Evolutionary conservation across 2,329 filamentous ascomycete genomes (phyloP), one percentile per base, ranked within the genome.

Genomic region (Arthrobotrys sphaeroides): DNA sequence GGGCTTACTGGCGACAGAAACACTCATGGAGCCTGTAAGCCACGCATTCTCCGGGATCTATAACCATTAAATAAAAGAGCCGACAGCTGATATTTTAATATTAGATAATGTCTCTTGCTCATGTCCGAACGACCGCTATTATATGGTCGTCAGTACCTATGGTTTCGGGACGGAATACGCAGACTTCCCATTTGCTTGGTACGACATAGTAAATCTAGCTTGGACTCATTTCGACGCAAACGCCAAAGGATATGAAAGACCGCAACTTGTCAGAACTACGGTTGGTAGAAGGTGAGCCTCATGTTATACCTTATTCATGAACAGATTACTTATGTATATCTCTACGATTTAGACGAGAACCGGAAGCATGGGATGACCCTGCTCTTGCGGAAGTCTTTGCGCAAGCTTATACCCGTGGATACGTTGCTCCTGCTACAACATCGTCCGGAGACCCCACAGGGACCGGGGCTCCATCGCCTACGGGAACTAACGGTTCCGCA

Each of bases 101-200:
- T 31, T 36, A 64, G 67, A 72, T 24, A 72, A 72, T 10, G 67
- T 72, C 18, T 72, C 67, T 20, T 72, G 67, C 22, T 40, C 67
- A 9, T 62, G 60, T 28, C 67, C 67, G 12, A 64, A 64, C 13
- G 42, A 72, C 20, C 43, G 33, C 12, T 72, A 72, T 16, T 72
- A 38, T 40, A 72, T 72, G 67, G 67, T 72, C 9, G 57, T 62
- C 20, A 64, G 67, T 16, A 72, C 67, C 9, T 60, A 72, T 36
- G 67, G 57, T 2, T 72, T 62, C 28, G 67, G 67, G 12, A 16
- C 40, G 13, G 33, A 62, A 24, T 47, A 62, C 47, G 43, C 67
- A 47, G 31, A 47, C 13, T 47, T 45, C n/a, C 67, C 57, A 7
- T 72, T 72, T 26, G 67, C 45, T 1, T 72, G 57, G 67, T 72